Evolutionary conservation across 306 rosid genomes (phyloP).

Genomic region (Casuarina equisetifolia): DNA sequence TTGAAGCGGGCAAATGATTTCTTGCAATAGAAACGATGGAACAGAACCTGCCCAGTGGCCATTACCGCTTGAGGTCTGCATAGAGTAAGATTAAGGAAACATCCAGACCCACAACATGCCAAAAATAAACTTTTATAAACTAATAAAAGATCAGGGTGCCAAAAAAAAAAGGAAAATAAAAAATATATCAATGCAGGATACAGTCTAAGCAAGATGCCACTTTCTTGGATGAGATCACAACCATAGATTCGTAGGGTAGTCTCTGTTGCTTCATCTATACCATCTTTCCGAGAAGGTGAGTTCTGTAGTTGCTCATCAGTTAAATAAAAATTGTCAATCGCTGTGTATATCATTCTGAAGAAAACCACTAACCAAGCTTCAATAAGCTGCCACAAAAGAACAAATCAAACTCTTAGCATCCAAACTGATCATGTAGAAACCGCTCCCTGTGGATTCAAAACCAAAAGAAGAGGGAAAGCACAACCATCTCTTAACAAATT

Average conservation of each 20-base stretch:
- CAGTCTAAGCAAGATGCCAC: conserved; percentile 88
- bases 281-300: conserved; percentile 84
- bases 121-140: background rate
- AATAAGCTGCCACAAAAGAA: background rate
- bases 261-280: conserved; percentile 75
- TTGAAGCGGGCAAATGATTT: conserved; percentile 91
- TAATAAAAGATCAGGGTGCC: background rate
- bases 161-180: background rate
- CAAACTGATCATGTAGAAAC: background rate
- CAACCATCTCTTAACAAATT: background rate
- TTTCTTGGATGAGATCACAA: conserved; percentile 93
- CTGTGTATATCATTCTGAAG: conserved; percentile 74
- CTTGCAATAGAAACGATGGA: conserved; percentile 94
- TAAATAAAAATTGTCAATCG: conserved; percentile 85
- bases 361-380: conserved; percentile 8
- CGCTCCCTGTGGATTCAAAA: background rate
- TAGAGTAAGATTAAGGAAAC: conserved; percentile 29
- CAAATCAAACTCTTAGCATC: background rate
- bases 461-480: background rate
- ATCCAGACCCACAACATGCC: conserved; percentile 8
- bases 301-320: conserved; percentile 59
- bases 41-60: conserved; percentile 97
- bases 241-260: conserved; percentile 84
- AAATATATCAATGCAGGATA: conserved; percentile 33
- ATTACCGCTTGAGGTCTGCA: conserved; percentile 93